Evolutionary conservation across 208 protist genomes (phyloP).

Genomic region (Leishmania major): DNA sequence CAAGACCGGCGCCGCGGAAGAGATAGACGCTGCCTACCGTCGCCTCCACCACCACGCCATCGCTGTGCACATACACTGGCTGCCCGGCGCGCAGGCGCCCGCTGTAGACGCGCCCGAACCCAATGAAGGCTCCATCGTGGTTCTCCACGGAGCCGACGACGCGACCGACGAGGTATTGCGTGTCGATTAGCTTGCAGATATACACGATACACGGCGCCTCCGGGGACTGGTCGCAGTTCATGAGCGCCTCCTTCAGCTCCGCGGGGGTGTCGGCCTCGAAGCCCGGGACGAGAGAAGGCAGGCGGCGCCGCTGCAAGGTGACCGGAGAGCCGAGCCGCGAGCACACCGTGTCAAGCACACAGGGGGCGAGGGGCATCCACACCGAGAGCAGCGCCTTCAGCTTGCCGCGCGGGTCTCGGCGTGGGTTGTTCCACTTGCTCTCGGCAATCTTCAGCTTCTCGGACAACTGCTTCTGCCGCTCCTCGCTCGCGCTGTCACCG

Average conservation of each 20-base stretch:
- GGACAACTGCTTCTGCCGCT: constrained; percentile 61
- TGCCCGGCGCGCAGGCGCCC: constrained; percentile 93
- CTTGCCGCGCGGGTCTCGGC: constrained; percentile 60
- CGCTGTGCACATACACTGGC: constrained; percentile 88
- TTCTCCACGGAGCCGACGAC: constrained; percentile 46
- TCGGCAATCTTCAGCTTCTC: constrained; percentile 74
- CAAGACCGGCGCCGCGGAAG: constrained; percentile 95
- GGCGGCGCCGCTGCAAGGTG: constrained; percentile 74
- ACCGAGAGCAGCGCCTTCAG: constrained; percentile 86
- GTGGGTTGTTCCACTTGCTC: constrained; percentile 77
- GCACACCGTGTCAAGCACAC: constrained; percentile 91
- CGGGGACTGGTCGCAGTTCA: constrained; percentile 56
- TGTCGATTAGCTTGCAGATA: constrained; percentile 87
- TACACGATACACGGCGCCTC: constrained; percentile 85
- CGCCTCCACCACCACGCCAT: constrained; percentile 48
- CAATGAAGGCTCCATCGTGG: constrained; percentile 92
- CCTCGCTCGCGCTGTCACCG: constrained; percentile 74
- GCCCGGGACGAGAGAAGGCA: constrained; percentile 71
- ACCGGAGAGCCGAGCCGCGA: constrained; percentile 88
- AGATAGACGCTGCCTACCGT: constrained; percentile 78
- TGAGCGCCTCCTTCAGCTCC: constrained; percentile 46
- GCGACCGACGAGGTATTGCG: constrained; percentile 80
- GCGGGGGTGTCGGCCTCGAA: constrained; percentile 45
- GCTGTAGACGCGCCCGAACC: constrained; percentile 96
- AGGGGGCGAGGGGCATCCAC: constrained; percentile 95